Percentiles rank a stretch among this genome's conserved stretches.
Evolutionary conservation across 2,329 filamentous ascomycete species (phyloP).

Genomic region (Claviceps cyperi): DNA sequence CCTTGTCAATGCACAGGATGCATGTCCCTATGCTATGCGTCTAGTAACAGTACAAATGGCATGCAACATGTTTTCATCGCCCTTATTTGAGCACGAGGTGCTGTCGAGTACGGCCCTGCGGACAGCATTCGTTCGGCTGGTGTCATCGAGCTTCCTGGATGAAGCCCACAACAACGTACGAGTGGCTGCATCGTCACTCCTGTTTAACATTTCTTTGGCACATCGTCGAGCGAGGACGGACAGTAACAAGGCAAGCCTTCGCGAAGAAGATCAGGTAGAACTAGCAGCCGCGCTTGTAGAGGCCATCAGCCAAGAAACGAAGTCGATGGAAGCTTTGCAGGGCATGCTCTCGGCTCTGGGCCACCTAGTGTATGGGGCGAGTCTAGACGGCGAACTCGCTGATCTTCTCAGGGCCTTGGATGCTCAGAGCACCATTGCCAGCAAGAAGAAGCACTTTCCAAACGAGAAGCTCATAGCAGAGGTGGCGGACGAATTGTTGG

Average conservation of each 20-base stretch:
- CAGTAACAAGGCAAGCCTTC: slow-evolving; percentile 40
- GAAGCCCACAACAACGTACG: slow-evolving; percentile 58
- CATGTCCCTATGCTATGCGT: slow-evolving; percentile 66
- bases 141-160: slow-evolving; percentile 69
- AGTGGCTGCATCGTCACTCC: slow-evolving; percentile 66
- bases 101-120: slow-evolving; percentile 37
- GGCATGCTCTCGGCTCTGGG: slow-evolving; percentile 66
- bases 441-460: slow-evolving; percentile 42
- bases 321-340: slow-evolving; percentile 57
- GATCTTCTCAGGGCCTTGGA: slow-evolving; percentile 71
- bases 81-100: slow-evolving; percentile 53
- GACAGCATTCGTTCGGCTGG: slow-evolving; percentile 47
- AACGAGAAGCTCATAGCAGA: slow-evolving; percentile 42
- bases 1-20: slow-evolving; percentile 38
- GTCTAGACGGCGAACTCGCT: slow-evolving; percentile 57
- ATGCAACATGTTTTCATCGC: slow-evolving; percentile 72
- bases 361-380: slow-evolving; percentile 56
- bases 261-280: slow-evolving; percentile 63
- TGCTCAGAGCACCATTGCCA: slow-evolving; percentile 47
- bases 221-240: slow-evolving; percentile 52
- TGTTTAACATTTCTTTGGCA: slow-evolving; percentile 66
- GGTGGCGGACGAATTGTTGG: slow-evolving; percentile 36
- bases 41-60: slow-evolving; percentile 71
- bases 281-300: slow-evolving; percentile 70
- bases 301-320: slow-evolving; percentile 44